These are phyloP conservation scores for Pichia sp. DNA, from an alignment of 1,139 yeast species.

Conservation along the genomic window DNA sequence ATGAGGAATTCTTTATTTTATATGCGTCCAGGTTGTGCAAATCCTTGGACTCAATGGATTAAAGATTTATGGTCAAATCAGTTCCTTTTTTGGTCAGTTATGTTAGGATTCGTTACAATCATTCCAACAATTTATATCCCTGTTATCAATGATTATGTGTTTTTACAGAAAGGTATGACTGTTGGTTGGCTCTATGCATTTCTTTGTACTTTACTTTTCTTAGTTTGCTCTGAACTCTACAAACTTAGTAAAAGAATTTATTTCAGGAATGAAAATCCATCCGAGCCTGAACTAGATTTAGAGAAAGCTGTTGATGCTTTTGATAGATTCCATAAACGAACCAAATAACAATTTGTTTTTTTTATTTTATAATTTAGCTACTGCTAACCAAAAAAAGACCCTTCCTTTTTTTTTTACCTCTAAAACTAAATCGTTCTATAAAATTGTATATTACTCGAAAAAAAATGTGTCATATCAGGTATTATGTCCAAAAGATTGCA, in stretches of 20 bases:
- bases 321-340: slow-evolving; percentile 37
- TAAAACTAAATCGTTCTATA: too few species aligned
- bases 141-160: slow-evolving; percentile 71
- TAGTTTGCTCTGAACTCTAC: slow-evolving; percentile 58
- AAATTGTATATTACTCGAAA: too few species aligned
- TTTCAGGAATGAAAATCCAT: slow-evolving; percentile 32
- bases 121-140: slow-evolving; percentile 87
- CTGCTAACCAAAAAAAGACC: too few species aligned
- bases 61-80: slow-evolving; percentile 68
- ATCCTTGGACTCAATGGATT: slow-evolving; percentile 50
- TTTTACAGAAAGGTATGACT: slow-evolving; percentile 64
- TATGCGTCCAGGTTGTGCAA: slow-evolving; percentile 64
- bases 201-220: slow-evolving; percentile 54
- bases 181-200: slow-evolving; percentile 82
- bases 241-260: slow-evolving; percentile 60
- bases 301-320: slow-evolving; percentile 32
- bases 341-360: too few species aligned
- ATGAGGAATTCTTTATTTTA: slow-evolving; percentile 64
- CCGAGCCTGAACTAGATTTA: slow-evolving; percentile 57
- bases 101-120: slow-evolving; percentile 62
- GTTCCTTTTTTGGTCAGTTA: slow-evolving; percentile 77
- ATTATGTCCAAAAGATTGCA: slow-evolving; percentile 2
- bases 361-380: too few species aligned
- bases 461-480: not conserved
- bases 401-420: too few species aligned